Conservation (phyloP, 306 rosid genomes). For the Vicia faba region DNA sequence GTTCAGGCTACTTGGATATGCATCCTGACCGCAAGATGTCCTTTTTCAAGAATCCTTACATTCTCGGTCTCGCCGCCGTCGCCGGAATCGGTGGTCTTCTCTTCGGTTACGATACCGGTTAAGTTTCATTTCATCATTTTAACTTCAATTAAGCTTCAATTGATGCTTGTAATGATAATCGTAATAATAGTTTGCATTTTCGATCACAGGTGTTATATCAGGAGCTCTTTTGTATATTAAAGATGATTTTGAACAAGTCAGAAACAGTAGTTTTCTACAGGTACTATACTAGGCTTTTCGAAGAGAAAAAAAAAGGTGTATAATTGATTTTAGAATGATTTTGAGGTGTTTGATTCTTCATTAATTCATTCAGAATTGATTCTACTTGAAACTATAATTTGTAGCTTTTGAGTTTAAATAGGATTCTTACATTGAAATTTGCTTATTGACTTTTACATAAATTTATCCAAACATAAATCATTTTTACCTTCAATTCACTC, state of each 20-base stretch:
- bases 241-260: constrained; percentile 47
- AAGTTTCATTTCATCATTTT: no score
- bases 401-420: no score
- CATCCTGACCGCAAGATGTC: constrained; percentile 53
- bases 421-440: no score
- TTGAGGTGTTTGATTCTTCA: no score
- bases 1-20: constrained; percentile 55
- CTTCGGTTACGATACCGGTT: constrained; percentile 50
- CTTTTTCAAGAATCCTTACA: constrained; percentile 52
- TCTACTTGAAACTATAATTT: no score
- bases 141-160: background rate
- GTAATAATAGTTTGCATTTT: background rate
- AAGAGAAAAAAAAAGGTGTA: no score
- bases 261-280: constrained; percentile 45
- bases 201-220: constrained; percentile 48
- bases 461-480: no score
- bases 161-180: background rate
- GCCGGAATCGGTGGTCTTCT: constrained; percentile 59
- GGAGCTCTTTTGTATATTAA: constrained; percentile 56
- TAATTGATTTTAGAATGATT: no score
- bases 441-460: no score
- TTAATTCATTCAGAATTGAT: no score
- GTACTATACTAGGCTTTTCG: constrained; percentile 13
- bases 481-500: no score
- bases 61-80: constrained; percentile 45